Evolutionary conservation across 192 early-diverging fungal genomes (phyloP), one percentile per base, ranked within the genome.

Genomic region (Coemansia sp.): DNA sequence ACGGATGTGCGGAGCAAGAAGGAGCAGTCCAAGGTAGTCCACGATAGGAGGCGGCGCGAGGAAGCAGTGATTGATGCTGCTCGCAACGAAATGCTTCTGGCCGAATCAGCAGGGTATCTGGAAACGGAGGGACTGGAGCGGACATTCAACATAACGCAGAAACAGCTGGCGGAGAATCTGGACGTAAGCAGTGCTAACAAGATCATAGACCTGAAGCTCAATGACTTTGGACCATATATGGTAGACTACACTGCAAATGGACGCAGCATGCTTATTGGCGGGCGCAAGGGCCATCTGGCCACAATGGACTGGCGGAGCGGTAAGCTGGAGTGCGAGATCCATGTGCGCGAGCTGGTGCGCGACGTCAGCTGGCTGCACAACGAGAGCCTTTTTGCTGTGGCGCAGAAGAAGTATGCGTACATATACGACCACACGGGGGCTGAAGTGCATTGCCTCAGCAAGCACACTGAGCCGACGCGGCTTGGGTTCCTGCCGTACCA

Each of bases 291-390:
- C 14, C 96, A 98, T 65, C 62, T 98, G 60, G 92, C 92, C 3
- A 87, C 89, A 1, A 91, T 97, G 73, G 92, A 97, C 67, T 98
- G 96, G 96, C 85, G 90, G 55, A 82, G 65, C 31, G 89, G 88
- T n/a, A 86, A 78, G 30, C 75, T 94, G 20, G 85, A 71, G 11
- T 88, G 84, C 67, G 96, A 98, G 65, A 57, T 94, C 34, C 91
- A 96, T 61, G 78, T 98, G 37, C 86, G 85, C 31, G 96, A 98
- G 73, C 92, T 92, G 2, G 84, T 96, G 0, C 88, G 93, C 25
- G 94, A 95, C 82, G 94, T 95, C 57, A 87, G 84, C 30, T 98
- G 94, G 94, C 88, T 98, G 42, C 96, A 98, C 64, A 94, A 98
- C 77, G 88, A 96, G 79, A 92, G 83, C 20, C 67, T 96, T 82